Conservation (phyloP, 2,329 filamentous ascomycete species). For the Sporothrix variecibatus region DNA sequence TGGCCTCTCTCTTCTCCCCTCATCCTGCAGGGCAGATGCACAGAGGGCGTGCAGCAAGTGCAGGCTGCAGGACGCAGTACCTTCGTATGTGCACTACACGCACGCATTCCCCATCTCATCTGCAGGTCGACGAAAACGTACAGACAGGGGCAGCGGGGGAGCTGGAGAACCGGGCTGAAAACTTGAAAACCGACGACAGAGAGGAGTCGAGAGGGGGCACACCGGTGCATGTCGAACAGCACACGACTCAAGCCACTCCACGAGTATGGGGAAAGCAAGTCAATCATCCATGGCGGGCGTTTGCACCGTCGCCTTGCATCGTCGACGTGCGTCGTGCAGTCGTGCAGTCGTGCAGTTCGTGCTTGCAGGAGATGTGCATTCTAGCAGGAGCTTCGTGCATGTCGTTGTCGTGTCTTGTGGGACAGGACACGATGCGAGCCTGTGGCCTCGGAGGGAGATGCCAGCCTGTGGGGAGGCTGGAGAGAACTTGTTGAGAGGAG, state of each 20-base stretch:
- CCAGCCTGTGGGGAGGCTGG: background rate
- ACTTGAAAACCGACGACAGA: background rate
- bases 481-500: background rate
- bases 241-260: background rate
- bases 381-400: background rate
- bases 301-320: background rate
- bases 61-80: background rate
- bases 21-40: constrained; percentile 6
- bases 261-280: background rate
- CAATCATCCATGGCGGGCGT: background rate
- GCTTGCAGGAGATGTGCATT: background rate
- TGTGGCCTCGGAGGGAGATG: constrained; percentile 4
- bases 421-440: background rate
- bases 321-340: background rate
- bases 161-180: background rate
- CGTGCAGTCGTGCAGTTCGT: background rate
- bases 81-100: background rate
- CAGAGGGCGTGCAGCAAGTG: background rate
- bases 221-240: background rate
- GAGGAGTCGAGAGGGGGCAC: background rate
- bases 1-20: background rate
- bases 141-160: background rate
- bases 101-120: constrained; percentile 20
- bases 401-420: background rate
- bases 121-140: constrained; percentile 25